Percentiles rank a stretch among this genome's conserved stretches.
Evolutionary conservation across 2,329 filamentous ascomycete species (phyloP).

Genomic region (Fusarium secorum): DNA sequence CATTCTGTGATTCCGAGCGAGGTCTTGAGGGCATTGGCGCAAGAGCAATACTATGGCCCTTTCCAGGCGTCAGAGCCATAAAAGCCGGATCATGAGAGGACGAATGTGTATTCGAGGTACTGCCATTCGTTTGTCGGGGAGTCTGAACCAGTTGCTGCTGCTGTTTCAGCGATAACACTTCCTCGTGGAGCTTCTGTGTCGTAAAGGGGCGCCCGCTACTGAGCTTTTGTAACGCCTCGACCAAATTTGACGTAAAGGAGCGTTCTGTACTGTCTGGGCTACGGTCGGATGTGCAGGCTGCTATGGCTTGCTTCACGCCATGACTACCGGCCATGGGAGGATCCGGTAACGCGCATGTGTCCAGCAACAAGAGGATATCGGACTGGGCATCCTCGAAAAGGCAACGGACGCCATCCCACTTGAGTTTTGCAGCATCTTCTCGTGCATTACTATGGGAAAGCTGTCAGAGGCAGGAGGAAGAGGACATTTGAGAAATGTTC

Average conservation of each 20-base stretch:
- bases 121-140: conserved; percentile 56
- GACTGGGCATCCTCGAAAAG: conserved; percentile 69
- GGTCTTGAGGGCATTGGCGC: conserved; percentile 53
- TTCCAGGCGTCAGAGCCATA: conserved; percentile 64
- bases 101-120: conserved; percentile 48
- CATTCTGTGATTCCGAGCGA: conserved; percentile 42
- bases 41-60: conserved; percentile 61
- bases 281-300: conserved; percentile 64
- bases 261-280: conserved; percentile 54
- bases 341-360: conserved; percentile 67
- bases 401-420: conserved; percentile 69
- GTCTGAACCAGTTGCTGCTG: conserved; percentile 55
- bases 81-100: conserved; percentile 56
- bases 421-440: conserved; percentile 67
- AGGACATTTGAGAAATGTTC: conserved; percentile 27
- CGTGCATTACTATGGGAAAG: conserved; percentile 58
- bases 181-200: conserved; percentile 64
- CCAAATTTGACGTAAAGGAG: conserved; percentile 66
- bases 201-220: conserved; percentile 63
- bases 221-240: conserved; percentile 63
- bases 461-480: conserved; percentile 47
- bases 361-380: conserved; percentile 68
- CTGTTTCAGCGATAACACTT: conserved; percentile 57
- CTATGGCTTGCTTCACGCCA: conserved; percentile 69
- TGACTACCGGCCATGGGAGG: conserved; percentile 58